phyloP scores from a whole-genome alignment of 139 green algal genomes.

The Auxenochlorella pyrenoidosa region DNA sequence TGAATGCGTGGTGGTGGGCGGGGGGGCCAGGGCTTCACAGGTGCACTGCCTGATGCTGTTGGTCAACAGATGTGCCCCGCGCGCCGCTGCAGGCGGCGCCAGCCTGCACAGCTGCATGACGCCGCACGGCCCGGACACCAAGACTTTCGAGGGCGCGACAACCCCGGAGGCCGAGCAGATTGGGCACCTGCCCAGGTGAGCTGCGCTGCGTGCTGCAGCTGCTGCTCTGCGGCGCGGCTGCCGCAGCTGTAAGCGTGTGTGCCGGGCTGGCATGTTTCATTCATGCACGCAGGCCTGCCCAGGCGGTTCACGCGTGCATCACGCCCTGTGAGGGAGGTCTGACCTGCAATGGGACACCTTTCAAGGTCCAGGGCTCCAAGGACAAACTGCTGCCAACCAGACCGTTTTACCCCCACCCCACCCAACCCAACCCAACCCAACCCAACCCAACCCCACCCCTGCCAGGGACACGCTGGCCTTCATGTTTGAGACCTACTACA shows the following conservation, averaged over 20 bases:
- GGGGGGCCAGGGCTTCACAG: too few relatives aligned
- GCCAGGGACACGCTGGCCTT: slow-evolving; percentile 80
- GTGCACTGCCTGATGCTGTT: too few relatives aligned
- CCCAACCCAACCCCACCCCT: background rate
- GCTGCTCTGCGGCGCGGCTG: background rate
- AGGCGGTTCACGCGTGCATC: too few relatives aligned
- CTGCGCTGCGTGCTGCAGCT: background rate
- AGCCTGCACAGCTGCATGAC: slow-evolving; percentile 92
- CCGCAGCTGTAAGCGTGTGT: background rate
- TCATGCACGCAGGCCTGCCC: too few relatives aligned
- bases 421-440: background rate
- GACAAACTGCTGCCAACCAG: too few relatives aligned
- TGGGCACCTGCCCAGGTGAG: slow-evolving; percentile 55
- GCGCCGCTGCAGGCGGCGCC: slow-evolving; percentile 48
- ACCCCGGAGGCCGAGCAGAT: slow-evolving; percentile 52
- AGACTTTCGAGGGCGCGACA: slow-evolving; percentile 81
- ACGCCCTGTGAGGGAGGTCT: too few relatives aligned
- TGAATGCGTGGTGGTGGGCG: too few relatives aligned
- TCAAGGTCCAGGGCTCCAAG: too few relatives aligned
- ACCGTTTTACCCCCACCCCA: background rate
- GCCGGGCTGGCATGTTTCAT: too few relatives aligned
- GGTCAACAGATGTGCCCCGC: background rate
- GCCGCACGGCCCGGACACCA: slow-evolving; percentile 90
- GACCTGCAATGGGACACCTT: too few relatives aligned
- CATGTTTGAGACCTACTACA: slow-evolving; percentile 90